Evolutionary conservation across 2,329 filamentous ascomycete genomes (phyloP).

Genomic region (Cordyceps farinosa): DNA sequence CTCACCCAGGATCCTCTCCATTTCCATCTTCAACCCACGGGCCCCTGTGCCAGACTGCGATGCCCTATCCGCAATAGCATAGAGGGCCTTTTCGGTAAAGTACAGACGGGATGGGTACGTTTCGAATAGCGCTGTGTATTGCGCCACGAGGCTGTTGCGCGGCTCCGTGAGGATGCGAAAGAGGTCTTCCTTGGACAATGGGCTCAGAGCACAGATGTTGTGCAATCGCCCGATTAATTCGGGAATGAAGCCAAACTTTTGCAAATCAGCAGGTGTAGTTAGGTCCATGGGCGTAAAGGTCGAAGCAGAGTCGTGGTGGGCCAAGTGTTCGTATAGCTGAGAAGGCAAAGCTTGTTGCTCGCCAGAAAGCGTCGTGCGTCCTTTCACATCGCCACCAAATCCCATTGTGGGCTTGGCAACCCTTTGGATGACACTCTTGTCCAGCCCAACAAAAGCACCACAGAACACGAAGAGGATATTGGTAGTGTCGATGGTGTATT

Average conservation of each 20-base stretch:
- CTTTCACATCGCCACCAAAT: slow-evolving; percentile 79
- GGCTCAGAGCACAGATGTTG: slow-evolving; percentile 79
- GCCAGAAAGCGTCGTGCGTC: slow-evolving; percentile 45
- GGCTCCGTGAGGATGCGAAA: slow-evolving; percentile 90
- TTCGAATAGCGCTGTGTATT: slow-evolving; percentile 85
- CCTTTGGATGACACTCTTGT: slow-evolving; percentile 83
- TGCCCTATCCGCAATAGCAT: slow-evolving; percentile 71
- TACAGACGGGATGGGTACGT: slow-evolving; percentile 73
- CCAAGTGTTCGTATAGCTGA: slow-evolving; percentile 53
- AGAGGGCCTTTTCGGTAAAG: slow-evolving; percentile 79
- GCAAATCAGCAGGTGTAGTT: slow-evolving; percentile 70
- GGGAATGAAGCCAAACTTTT: slow-evolving; percentile 86
- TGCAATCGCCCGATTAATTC: slow-evolving; percentile 95
- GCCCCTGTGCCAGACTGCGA: slow-evolving; percentile 67
- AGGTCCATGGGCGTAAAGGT: slow-evolving; percentile 63
- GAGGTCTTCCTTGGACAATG: slow-evolving; percentile 64
- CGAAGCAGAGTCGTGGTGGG: slow-evolving; percentile 46
- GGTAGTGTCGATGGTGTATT: slow-evolving; percentile 79
- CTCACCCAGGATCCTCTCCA: slow-evolving; percentile 74
- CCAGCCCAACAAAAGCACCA: slow-evolving; percentile 88
- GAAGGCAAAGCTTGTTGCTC: slow-evolving; percentile 61
- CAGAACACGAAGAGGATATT: slow-evolving; percentile 98
- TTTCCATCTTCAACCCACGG: slow-evolving; percentile 72
- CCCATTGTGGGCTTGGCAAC: slow-evolving; percentile 83
- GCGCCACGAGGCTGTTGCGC: slow-evolving; percentile 78